Evolutionary conservation across 2,329 filamentous ascomycete genomes (phyloP).

Genomic region (Periconia sp.): DNA sequence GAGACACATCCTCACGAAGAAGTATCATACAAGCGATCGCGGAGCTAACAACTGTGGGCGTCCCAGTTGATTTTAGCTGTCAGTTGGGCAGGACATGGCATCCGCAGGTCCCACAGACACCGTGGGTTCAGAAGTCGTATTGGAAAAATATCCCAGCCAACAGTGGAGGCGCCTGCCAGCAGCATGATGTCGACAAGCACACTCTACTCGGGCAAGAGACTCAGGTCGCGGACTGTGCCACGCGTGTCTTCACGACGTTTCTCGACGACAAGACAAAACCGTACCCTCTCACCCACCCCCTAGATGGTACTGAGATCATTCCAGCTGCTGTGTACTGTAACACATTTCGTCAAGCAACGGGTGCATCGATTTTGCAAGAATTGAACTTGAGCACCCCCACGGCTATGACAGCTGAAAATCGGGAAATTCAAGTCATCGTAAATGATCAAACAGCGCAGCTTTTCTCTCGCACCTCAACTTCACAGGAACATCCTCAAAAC

Average conservation of each 20-base stretch:
- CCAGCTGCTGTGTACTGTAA: constrained; percentile 48
- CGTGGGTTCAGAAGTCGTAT: constrained; percentile 30
- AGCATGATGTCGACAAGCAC: constrained; percentile 18
- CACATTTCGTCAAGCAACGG: constrained; percentile 42
- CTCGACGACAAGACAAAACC: constrained; percentile 44
- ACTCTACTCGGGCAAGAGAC: constrained; percentile 15
- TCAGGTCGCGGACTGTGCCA: constrained; percentile 13
- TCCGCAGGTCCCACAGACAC: constrained; percentile 11
- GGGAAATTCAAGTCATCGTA: constrained; percentile 43
- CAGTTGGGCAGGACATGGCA: constrained; percentile 12
- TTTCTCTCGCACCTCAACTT: constrained; percentile 32
- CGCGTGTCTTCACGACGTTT: constrained; percentile 28
- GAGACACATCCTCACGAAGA: constrained; percentile 25
- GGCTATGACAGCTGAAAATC: constrained; percentile 33
- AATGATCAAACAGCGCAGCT: constrained; percentile 35
- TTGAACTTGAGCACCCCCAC: constrained; percentile 42
- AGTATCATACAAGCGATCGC: constrained; percentile 31
- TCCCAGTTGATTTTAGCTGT: constrained; percentile 24
- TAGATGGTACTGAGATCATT: constrained; percentile 48
- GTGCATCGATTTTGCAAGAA: constrained; percentile 29
- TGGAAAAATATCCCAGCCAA: constrained; percentile 18
- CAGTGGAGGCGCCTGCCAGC: background rate
- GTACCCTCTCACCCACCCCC: constrained; percentile 45
- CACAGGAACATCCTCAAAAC: constrained; percentile 15
- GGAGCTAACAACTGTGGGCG: constrained; percentile 35